Evolutionary conservation across 1,284 basidiomycete species (phyloP), one percentile per base, ranked within the genome.

Genomic region (Trichosporon faecale): DNA sequence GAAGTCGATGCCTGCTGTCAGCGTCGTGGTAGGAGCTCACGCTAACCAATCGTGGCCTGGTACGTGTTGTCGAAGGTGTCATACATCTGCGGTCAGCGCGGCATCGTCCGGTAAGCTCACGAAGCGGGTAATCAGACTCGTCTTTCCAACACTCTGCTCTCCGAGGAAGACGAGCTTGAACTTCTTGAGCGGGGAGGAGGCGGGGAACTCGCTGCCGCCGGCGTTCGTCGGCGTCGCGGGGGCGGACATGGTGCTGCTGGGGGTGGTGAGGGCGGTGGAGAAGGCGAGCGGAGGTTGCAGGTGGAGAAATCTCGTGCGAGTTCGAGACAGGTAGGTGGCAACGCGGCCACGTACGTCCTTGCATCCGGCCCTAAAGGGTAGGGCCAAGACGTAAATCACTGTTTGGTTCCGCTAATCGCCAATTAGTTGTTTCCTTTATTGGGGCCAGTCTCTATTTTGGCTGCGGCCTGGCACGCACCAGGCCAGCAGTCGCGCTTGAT

Each of bases 31-130:
- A 12, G 8, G 18, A 27, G 21, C 8, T 14, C 66, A 29, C 8
- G 37, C 73, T 14, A 65, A 81, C 81, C 97, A 81, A 99, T 99
- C 14, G 97, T 99, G 14, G 97, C 97, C 84, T 99, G 97, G 84
- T 99, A 99, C 63, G 96, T 99, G 85, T 97, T 98, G 87, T 99
- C 97, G 83, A 99, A 99, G 0, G 97, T 98, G 85, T 99, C 97
- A 84, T 99, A 99, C 96, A 98, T 98, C 94, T 95, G 78, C 12
- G 9, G 68, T 75, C 66, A 75, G 76, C 66, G 23, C 23, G 52
- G 18, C 31, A 14, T 37, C 18, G 11, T 16, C 18, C 27, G 27
- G 29, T 23, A 16, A 23, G 76, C 74, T 69, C 72, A 84, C 87
- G 82, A 85, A 94, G 88, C 96, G 90, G 72, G 97, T 99, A 83